Conservation (phyloP, 257 asterid genomes). For the Craterostigma plantagineum region DNA sequence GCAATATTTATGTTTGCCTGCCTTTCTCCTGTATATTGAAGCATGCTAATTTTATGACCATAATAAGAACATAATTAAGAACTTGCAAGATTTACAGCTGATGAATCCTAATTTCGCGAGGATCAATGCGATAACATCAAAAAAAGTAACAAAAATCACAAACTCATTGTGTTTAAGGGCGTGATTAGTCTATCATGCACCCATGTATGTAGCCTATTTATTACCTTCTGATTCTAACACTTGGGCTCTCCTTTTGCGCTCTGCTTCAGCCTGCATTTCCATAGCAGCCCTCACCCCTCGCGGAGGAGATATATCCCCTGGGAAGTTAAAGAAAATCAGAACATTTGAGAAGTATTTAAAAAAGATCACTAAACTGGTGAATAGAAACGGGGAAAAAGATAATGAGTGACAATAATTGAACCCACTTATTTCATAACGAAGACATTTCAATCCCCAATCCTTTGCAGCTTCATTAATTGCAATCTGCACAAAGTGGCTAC, state of each 20-base stretch:
- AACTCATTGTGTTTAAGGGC: too few relatives aligned
- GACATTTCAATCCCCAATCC: constrained; percentile 64
- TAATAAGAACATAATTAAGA: not conserved
- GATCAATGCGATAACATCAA: too few relatives aligned
- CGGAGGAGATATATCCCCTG: constrained; percentile 72
- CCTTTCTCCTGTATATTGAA: constrained; percentile 58
- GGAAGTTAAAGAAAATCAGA: not conserved
- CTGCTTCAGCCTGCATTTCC: constrained; percentile 87
- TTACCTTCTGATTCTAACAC: constrained; percentile 62
- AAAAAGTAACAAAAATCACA: too few relatives aligned
- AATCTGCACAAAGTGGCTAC: constrained; percentile 21
- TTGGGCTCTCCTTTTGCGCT: constrained; percentile 66
- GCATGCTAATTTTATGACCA: constrained; percentile 7
- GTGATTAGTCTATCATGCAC: not conserved
- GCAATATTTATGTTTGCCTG: constrained; percentile 75
- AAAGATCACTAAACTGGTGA: not conserved
- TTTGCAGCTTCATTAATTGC: constrained; percentile 59
- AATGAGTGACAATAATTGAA: not conserved
- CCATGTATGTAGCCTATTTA: too few relatives aligned
- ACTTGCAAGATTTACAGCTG: too few relatives aligned
- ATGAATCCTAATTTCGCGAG: too few relatives aligned
- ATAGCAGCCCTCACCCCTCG: constrained; percentile 62
- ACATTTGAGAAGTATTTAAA: too few relatives aligned
- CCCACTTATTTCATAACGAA: constrained; percentile 71
- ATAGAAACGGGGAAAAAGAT: not conserved